Evolutionary conservation across 495 filamentous ascomycete genomes (phyloP).

Genomic region (Penicillium malachiteum): DNA sequence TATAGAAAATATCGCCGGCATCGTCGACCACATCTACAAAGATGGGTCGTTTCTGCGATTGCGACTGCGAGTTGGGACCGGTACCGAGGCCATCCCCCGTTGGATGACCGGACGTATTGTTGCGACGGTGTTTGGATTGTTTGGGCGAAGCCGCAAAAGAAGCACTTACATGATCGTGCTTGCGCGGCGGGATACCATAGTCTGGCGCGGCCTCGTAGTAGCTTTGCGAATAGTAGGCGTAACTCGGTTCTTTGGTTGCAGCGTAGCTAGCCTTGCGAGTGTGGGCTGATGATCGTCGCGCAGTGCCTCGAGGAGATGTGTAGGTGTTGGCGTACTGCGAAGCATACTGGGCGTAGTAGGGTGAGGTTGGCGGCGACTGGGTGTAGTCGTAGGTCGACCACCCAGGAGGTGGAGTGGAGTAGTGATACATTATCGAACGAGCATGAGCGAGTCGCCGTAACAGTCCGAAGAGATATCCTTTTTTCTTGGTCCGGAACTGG

Average conservation of each 20-base stretch:
- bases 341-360: conserved; percentile 49
- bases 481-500: too few species aligned
- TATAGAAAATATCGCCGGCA: conserved; percentile 43
- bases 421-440: conserved; percentile 55
- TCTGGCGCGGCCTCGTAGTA: conserved; percentile 50
- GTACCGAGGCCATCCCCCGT: conserved; percentile 42
- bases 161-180: conserved; percentile 62
- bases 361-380: conserved; percentile 51
- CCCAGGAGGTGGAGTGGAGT: conserved; percentile 47
- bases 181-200: conserved; percentile 48
- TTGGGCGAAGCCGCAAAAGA: conserved; percentile 34
- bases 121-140: conserved; percentile 38
- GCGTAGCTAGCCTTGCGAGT: conserved; percentile 49
- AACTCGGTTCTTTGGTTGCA: conserved; percentile 40
- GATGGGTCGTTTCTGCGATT: conserved; percentile 52
- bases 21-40: conserved; percentile 56
- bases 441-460: conserved; percentile 9
- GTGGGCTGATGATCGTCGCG: conserved; percentile 34
- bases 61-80: conserved; percentile 28
- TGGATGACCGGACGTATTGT: conserved; percentile 38
- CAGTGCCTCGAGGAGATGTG: conserved; percentile 37
- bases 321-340: conserved; percentile 43
- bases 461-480: not conserved
- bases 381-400: conserved; percentile 52
- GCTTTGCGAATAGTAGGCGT: conserved; percentile 36